Conservation (phyloP, 805 yeast genomes). For the Torulaspora indica region DNA sequence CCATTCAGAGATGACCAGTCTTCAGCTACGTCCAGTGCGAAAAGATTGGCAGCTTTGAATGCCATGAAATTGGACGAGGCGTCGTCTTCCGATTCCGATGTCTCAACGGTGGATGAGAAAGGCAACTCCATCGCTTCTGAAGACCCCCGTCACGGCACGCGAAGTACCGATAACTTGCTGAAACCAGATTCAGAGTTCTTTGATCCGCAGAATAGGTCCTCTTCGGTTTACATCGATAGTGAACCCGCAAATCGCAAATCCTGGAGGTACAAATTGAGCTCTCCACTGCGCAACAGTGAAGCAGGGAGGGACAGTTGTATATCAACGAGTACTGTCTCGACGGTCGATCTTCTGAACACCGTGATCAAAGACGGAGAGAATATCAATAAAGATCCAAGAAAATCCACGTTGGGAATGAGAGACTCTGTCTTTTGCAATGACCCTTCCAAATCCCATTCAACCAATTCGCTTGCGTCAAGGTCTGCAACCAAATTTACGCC, state of each 20-base stretch:
- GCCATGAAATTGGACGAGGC: slow-evolving; percentile 48
- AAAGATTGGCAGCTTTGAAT: slow-evolving; percentile 47
- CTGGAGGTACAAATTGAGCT: slow-evolving; percentile 49
- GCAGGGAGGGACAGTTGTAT: slow-evolving; percentile 55
- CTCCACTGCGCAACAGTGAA: slow-evolving; percentile 36
- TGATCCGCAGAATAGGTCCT: slow-evolving; percentile 30
- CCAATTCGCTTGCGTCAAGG: background rate
- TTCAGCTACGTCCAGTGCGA: slow-evolving; percentile 25
- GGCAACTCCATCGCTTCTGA: slow-evolving; percentile 12
- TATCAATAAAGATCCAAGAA: slow-evolving; percentile 42
- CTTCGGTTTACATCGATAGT: slow-evolving; percentile 34
- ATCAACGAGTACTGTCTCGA: slow-evolving; percentile 78
- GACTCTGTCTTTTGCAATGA: slow-evolving; percentile 40
- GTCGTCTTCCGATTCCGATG: slow-evolving; percentile 52
- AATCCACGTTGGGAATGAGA: slow-evolving; percentile 39
- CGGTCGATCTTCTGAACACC: slow-evolving; percentile 76
- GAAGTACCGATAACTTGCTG: slow-evolving; percentile 40
- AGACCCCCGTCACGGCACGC: slow-evolving; percentile 39
- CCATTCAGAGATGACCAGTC: slow-evolving; percentile 29
- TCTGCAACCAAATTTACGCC: slow-evolving; percentile 5
- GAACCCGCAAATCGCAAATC: slow-evolving; percentile 43
- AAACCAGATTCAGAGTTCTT: slow-evolving; percentile 21
- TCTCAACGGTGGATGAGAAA: slow-evolving; percentile 37
- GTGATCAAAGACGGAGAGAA: slow-evolving; percentile 61
- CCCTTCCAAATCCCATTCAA: slow-evolving; percentile 6